A percentile compares a stretch with the other conserved stretches of the same genome.
These are phyloP conservation scores for Gloeopeniophorella convolvens DNA, from an alignment of 768 basidiomycete genomes.

Conservation along the genomic window DNA sequence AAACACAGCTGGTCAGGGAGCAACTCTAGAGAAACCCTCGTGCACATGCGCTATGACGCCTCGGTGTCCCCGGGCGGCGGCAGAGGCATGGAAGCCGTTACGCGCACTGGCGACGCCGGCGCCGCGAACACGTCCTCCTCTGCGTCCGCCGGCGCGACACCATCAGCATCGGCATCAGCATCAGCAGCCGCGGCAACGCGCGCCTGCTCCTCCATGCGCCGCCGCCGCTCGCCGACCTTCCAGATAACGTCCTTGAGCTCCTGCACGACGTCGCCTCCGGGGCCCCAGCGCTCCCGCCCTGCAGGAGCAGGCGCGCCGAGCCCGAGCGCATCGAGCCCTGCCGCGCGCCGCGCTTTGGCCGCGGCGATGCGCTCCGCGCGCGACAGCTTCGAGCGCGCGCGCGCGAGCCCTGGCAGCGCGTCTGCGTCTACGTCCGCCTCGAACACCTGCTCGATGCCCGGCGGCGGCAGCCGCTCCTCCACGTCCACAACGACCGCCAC, in stretches of 20 bases:
- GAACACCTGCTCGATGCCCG: conserved; percentile 78
- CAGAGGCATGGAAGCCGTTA: too few relatives aligned
- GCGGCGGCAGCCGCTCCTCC: conserved; percentile 35
- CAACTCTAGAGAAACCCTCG: too few relatives aligned
- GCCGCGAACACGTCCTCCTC: conserved; percentile 6
- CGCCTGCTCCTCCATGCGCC: conserved; percentile 38
- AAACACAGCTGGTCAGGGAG: too few relatives aligned
- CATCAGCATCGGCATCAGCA: too few relatives aligned
- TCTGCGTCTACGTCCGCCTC: conserved; percentile 50
- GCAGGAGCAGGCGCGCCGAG: conserved; percentile 12
- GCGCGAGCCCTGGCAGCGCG: conserved; percentile 29
- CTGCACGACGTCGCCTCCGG: conserved; percentile 73
- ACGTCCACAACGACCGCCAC: conserved; percentile 28
- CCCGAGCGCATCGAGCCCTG: conserved; percentile 24
- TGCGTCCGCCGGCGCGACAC: not conserved
- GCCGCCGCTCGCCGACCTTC: conserved; percentile 70
- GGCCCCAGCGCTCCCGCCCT: conserved; percentile 52
- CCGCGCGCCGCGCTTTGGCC: conserved; percentile 49
- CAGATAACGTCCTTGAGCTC: conserved; percentile 84
- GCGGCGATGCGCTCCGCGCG: conserved; percentile 70
- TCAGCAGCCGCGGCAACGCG: not conserved
- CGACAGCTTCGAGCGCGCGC: conserved; percentile 60
- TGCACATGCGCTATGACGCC: too few relatives aligned
- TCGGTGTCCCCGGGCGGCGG: too few relatives aligned
- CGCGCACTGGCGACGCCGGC: too few relatives aligned